Conservation (phyloP, 805 yeast genomes). For the Metschnikowia similis region DNA sequence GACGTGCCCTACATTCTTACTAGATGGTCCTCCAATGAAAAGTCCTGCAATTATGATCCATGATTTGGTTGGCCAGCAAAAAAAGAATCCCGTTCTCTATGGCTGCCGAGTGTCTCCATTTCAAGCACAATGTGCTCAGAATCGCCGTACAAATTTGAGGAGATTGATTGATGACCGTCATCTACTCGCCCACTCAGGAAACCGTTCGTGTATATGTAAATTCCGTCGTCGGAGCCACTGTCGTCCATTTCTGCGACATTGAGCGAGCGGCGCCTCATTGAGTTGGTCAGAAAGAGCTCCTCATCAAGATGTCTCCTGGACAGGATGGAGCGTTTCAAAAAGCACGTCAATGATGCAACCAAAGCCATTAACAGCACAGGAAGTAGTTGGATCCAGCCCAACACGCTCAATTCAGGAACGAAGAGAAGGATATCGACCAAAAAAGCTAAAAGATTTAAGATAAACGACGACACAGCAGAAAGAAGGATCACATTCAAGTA, state of each 20-base stretch:
- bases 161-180: not conserved
- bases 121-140: not conserved
- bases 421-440: slow-evolving; percentile 79
- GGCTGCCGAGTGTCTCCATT: not conserved
- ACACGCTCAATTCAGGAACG: slow-evolving; percentile 68
- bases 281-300: slow-evolving; percentile 8
- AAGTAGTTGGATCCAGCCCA: slow-evolving; percentile 79
- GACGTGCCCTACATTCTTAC: not conserved
- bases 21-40: not conserved
- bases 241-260: slow-evolving; percentile 19
- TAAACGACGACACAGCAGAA: slow-evolving; percentile 63
- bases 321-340: slow-evolving; percentile 63
- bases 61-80: not conserved
- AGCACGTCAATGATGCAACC: slow-evolving; percentile 62
- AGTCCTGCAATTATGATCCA: not conserved
- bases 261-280: slow-evolving; percentile 6
- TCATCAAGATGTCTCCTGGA: slow-evolving; percentile 43
- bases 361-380: slow-evolving; percentile 64
- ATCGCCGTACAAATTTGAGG: not conserved
- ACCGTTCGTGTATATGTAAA: slow-evolving; percentile 40
- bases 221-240: slow-evolving; percentile 40
- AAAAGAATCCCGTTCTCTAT: not conserved
- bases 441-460: slow-evolving; percentile 68
- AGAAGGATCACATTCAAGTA: slow-evolving; percentile 51
- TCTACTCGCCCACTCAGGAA: slow-evolving; percentile 25